These are phyloP conservation scores for Salvia rosmarinus DNA, from an alignment of 257 asterid species.

Conservation along the genomic window DNA sequence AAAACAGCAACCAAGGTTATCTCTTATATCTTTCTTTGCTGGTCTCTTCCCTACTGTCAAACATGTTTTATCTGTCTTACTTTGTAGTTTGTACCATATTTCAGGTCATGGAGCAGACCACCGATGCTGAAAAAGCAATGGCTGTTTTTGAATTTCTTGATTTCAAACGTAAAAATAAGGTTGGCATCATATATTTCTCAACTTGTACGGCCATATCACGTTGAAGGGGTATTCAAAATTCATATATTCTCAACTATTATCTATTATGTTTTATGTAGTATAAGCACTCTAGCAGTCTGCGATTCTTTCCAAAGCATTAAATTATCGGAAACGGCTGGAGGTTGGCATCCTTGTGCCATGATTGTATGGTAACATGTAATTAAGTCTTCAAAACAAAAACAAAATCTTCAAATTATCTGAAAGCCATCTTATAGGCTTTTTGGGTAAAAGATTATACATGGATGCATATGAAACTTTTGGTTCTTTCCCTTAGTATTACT, in stretches of 20 bases:
- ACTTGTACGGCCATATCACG: constrained; percentile 27
- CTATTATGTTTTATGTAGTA: constrained; percentile 10
- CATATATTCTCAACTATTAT: too few species aligned
- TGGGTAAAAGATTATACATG: constrained; percentile 20
- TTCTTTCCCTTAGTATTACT: constrained; percentile 5
- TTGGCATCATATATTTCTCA: constrained; percentile 30
- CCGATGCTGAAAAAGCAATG: constrained; percentile 90
- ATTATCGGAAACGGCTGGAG: constrained; percentile 5
- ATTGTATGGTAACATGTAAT: constrained; percentile 4
- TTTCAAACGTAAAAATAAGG: constrained; percentile 98
- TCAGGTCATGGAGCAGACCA: constrained; percentile 92
- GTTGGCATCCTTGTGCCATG: constrained; percentile 21
- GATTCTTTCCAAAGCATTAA: constrained; percentile 24
- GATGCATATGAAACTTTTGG: neutral
- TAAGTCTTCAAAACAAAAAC: neutral
- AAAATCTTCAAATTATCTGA: constrained; percentile 5
- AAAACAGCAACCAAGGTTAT: constrained; percentile 98
- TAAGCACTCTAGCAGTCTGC: constrained; percentile 13
- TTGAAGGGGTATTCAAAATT: constrained; percentile 4
- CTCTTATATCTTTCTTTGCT: constrained; percentile 29
- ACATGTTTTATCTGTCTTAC: constrained; percentile 31
- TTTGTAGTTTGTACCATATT: constrained; percentile 36
- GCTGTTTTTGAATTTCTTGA: constrained; percentile 86
- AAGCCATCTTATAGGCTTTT: constrained; percentile 18
- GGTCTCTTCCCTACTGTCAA: constrained; percentile 26